These are phyloP conservation scores for Fusarium sp. DNA, from an alignment of 2,329 filamentous ascomycete species.

Conservation along the genomic window DNA sequence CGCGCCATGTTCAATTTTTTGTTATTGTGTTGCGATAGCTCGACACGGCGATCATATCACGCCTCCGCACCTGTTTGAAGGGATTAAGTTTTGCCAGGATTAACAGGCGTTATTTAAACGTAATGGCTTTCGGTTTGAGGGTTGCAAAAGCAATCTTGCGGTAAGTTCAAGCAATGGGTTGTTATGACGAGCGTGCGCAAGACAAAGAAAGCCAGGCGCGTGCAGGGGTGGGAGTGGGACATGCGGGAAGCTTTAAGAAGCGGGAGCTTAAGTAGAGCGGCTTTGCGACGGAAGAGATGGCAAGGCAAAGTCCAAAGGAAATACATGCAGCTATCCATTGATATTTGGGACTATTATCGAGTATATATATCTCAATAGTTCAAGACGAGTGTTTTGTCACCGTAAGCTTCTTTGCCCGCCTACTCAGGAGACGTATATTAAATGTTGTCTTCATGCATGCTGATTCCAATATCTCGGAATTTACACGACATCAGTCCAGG, in stretches of 20 bases:
- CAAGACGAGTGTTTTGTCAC: no score
- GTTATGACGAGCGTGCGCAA: slow-evolving; percentile 2
- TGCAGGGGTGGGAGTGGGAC: slow-evolving; percentile 30
- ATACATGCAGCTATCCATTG: no score
- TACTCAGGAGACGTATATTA: no score
- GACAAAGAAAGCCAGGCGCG: background rate
- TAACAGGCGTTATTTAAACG: accelerated
- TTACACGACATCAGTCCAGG: background rate
- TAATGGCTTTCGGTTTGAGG: background rate
- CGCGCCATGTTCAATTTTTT: slow-evolving; percentile 23
- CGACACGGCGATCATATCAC: background rate
- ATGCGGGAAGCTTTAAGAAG: slow-evolving; percentile 12
- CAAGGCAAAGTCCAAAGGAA: background rate
- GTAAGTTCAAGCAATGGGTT: background rate
- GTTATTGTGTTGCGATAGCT: slow-evolving; percentile 19
- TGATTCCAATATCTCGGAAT: no score
- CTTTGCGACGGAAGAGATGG: background rate
- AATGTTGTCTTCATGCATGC: no score
- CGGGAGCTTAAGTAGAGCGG: slow-evolving; percentile 12
- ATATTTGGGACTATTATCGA: no score
- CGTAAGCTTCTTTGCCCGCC: background rate
- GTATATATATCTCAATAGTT: no score
- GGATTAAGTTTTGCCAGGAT: background rate
- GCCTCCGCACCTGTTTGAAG: background rate
- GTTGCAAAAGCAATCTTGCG: background rate